Base-by-base conservation (phyloP, 768 basidiomycete species). In the Daedaleopsis sinensis region DNA sequence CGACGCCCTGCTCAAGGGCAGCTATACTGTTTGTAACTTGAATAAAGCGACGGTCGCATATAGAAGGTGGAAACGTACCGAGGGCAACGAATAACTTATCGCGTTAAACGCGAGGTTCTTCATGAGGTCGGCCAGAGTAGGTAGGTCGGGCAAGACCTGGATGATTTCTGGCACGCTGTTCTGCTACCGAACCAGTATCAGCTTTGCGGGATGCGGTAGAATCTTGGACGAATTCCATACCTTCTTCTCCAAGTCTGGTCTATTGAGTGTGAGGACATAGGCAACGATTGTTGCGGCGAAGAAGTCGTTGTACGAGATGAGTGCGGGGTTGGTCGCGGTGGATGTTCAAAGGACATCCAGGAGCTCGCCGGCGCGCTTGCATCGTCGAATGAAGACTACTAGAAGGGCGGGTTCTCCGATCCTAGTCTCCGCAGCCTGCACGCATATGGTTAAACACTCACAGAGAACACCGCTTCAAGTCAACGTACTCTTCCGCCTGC, bases 341-440 rank as follows among this genome's bases (percentile, higher is more conserved):
- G 98, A 98, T 0, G 96, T 98, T 13, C 90, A 91, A 2, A 99
- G 79, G 0, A 95, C 93, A 67, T 98, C 96, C 84, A 84, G n/a
- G n/a, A n/a, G n/a, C n/a, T n/a, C n/a, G n/a, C n/a, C n/a, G n/a
- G n/a, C n/a, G n/a, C n/a, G n/a, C 70, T 92, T 89, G 80, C 98
- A 98, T 69, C 96, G 89, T n/a, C 96, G 89, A 62, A 93, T 89
- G 32, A 93, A 90, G 36, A 96, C 76, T 47, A 89, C 79, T 70
- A 96, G 91, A 0, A 97, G 79, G 85, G 48, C 96, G 85, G 74
- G 98, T 99, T 42, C 95, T 86, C 56, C 96, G 82, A 73, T 99
- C 96, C 96, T 96, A 99, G 77, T 99, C 96, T 48, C 96, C 96
- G 0, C 95, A 57, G 98, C 88, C 36, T 96, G 83, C 60, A n/a